A percentile compares a stretch with the other conserved stretches of the same genome.
phyloP scores from a whole-genome alignment of 352 stramenopile genomes.

The Phytophthora sansomeana region DNA sequence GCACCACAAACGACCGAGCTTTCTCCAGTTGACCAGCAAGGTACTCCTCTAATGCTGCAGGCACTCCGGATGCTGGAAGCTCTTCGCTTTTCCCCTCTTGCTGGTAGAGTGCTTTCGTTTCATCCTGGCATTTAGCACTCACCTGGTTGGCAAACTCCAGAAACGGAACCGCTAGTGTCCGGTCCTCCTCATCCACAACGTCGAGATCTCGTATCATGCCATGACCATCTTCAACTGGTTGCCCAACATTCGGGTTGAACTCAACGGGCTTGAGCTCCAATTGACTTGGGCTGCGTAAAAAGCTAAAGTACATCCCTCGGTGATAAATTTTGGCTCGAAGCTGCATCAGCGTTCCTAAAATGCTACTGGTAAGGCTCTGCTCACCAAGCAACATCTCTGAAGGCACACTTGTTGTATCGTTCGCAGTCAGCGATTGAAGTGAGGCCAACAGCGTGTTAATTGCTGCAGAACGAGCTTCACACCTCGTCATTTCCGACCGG shows the following conservation, averaged over 20 bases:
- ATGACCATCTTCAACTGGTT: conserved; percentile 11
- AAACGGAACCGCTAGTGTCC: conserved; percentile 39
- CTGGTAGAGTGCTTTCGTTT: conserved; percentile 60
- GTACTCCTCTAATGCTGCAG: conserved; percentile 79
- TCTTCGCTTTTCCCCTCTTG: conserved; percentile 76
- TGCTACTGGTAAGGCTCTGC: conserved; percentile 20
- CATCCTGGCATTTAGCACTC: conserved; percentile 59
- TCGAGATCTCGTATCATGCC: conserved; percentile 49
- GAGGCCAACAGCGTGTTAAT: conserved; percentile 72
- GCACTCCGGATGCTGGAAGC: conserved; percentile 65
- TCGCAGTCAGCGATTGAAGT: conserved; percentile 53
- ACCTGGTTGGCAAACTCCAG: conserved; percentile 67
- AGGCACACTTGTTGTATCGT: conserved; percentile 7
- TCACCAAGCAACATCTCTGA: neutral
- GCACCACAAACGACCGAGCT: conserved; percentile 56
- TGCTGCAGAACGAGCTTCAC: conserved; percentile 66
- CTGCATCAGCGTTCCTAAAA: conserved; percentile 54
- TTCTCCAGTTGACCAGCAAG: conserved; percentile 69
- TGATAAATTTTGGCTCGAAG: conserved; percentile 68
- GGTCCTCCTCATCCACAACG: conserved; percentile 54
- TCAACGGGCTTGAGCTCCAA: conserved; percentile 45
- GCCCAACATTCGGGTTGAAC: conserved; percentile 32
- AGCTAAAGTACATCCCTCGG: conserved; percentile 68
- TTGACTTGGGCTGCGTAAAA: conserved; percentile 65
- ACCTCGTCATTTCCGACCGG: conserved; percentile 83